Evolutionary conservation across 2,329 filamentous ascomycete genomes (phyloP).

Genomic region (Xylariales sp.): DNA sequence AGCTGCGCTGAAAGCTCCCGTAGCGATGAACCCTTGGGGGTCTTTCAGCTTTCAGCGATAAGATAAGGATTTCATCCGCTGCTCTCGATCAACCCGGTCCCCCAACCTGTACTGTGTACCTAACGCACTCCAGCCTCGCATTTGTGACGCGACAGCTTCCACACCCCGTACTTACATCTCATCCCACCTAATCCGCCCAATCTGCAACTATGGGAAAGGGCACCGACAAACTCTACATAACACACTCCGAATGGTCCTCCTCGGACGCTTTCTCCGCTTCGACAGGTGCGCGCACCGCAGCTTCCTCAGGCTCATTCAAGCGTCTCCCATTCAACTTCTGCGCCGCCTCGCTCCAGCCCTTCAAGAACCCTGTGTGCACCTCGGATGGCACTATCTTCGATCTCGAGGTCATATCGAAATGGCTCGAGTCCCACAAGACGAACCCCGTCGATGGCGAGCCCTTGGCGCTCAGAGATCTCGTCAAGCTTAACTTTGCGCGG

Average conservation of each 20-base stretch:
- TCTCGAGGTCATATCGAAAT: slow-evolving; percentile 86
- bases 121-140: too few relatives aligned
- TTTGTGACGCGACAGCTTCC: too few relatives aligned
- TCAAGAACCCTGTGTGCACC: slow-evolving; percentile 91
- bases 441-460: slow-evolving; percentile 84
- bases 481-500: slow-evolving; percentile 86
- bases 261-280: slow-evolving; percentile 83
- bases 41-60: slow-evolving; percentile 1
- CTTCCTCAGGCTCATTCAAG: slow-evolving; percentile 65
- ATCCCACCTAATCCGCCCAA: too few relatives aligned
- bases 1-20: too few relatives aligned
- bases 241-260: slow-evolving; percentile 96
- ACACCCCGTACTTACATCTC: too few relatives aligned
- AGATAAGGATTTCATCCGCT: slow-evolving; percentile 1
- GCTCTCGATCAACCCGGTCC: too few relatives aligned
- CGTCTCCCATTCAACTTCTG: slow-evolving; percentile 97
- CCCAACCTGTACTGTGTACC: too few relatives aligned
- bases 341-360: slow-evolving; percentile 91
- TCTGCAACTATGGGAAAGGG: slow-evolving; percentile 42
- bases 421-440: slow-evolving; percentile 89
- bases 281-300: slow-evolving; percentile 56
- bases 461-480: slow-evolving; percentile 74
- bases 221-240: slow-evolving; percentile 67
- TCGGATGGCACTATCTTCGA: slow-evolving; percentile 86
- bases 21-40: too few relatives aligned